Conservation (phyloP, 495 filamentous ascomycete species). For the Entonaema liquescens region DNA sequence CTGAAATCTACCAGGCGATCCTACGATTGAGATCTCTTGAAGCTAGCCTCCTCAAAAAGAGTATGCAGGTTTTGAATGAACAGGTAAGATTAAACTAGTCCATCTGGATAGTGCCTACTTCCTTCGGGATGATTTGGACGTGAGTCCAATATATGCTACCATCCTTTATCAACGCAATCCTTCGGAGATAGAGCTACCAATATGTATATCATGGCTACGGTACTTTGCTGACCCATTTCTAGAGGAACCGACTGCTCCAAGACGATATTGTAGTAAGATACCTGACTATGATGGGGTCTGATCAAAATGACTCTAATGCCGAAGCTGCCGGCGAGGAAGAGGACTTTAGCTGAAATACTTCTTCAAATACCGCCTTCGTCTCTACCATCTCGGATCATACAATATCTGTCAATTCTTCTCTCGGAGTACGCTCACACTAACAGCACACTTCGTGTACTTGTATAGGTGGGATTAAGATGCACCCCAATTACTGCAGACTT, state of each 20-base stretch:
- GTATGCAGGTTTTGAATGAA: constrained; percentile 62
- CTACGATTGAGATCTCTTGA: constrained; percentile 66
- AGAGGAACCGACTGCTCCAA: constrained; percentile 50
- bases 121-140: background rate
- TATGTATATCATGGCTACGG: constrained; percentile 6
- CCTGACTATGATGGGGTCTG: constrained; percentile 53
- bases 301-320: constrained; percentile 46
- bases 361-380: background rate
- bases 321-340: constrained; percentile 56
- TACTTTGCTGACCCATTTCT: constrained; percentile 41
- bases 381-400: background rate
- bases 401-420: too few relatives aligned
- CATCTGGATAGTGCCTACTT: background rate
- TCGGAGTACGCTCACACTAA: background rate
- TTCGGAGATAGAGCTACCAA: background rate
- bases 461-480: constrained; percentile 16
- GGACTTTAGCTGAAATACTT: constrained; percentile 53
- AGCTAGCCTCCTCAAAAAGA: constrained; percentile 62
- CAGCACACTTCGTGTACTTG: constrained; percentile 15
- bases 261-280: constrained; percentile 54
- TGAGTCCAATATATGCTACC: background rate
- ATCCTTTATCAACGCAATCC: background rate
- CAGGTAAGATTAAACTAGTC: constrained; percentile 60
- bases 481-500: constrained; percentile 16
- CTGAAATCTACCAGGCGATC: constrained; percentile 51